A percentile compares a stretch with the other conserved stretches of the same genome.
phyloP scores from a whole-genome alignment of 768 basidiomycete species.

The Tremella fuciformis region DNA sequence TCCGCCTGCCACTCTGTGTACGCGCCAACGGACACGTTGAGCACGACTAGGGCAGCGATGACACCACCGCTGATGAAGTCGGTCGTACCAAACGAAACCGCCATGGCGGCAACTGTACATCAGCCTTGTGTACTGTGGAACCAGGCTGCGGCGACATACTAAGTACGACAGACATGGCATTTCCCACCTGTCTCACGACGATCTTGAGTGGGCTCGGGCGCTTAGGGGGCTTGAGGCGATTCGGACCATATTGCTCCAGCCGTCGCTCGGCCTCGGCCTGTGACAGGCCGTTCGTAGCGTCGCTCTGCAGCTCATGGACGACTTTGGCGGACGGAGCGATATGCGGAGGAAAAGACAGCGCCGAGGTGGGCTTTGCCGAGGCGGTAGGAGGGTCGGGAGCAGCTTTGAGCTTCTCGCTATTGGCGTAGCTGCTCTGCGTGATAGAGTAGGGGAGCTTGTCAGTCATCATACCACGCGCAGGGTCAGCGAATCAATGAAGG shows the following conservation, averaged over 20 bases:
- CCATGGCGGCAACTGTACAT: constrained; percentile 52
- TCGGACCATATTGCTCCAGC: constrained; percentile 44
- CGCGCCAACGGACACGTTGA: constrained; percentile 51
- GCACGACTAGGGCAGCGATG: constrained; percentile 50
- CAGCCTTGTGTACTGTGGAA: constrained; percentile 5
- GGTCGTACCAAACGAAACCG: constrained; percentile 60
- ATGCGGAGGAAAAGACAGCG: constrained; percentile 39
- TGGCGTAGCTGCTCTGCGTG: too few species aligned
- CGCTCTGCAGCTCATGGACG: constrained; percentile 38
- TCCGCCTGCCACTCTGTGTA: constrained; percentile 53
- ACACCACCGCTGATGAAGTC: constrained; percentile 60
- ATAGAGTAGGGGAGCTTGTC: too few species aligned
- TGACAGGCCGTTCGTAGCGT: constrained; percentile 41
- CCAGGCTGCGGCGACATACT: constrained; percentile 21
- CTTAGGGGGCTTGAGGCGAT: constrained; percentile 49
- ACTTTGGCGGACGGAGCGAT: constrained; percentile 42
- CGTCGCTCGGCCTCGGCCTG: constrained; percentile 36
- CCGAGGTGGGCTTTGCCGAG: constrained; percentile 16
- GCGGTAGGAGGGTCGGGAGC: too few species aligned
- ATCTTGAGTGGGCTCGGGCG: constrained; percentile 43
- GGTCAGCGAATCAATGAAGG: too few species aligned
- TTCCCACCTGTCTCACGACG: constrained; percentile 46
- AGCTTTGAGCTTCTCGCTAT: too few species aligned
- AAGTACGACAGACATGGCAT: constrained; percentile 45
- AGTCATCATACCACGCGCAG: too few species aligned